A percentile compares a stretch with the other conserved stretches of the same genome.
These are phyloP conservation scores for Harrya chromipes DNA, from an alignment of 768 basidiomycete genomes.

Conservation along the genomic window DNA sequence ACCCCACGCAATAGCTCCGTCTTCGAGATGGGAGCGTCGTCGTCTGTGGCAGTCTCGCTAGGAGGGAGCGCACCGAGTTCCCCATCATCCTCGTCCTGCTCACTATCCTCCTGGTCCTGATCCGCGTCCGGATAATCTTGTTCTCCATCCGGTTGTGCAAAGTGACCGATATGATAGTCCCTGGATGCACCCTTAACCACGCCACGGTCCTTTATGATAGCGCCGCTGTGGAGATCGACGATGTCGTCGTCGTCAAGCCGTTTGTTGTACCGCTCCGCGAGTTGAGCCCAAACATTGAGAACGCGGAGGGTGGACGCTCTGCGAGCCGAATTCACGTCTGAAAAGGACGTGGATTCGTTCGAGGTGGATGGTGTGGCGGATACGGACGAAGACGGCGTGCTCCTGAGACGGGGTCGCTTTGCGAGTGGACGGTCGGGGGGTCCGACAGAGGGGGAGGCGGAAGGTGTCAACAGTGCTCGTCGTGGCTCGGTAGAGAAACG, in stretches of 20 bases:
- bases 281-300: constrained; percentile 59
- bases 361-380: constrained; percentile 34
- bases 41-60: constrained; percentile 22
- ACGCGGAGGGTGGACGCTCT: constrained; percentile 53
- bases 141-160: constrained; percentile 39
- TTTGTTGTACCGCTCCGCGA: constrained; percentile 65
- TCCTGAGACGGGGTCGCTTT: constrained; percentile 49
- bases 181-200: constrained; percentile 46
- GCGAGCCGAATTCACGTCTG: constrained; percentile 52
- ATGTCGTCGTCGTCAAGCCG: constrained; percentile 78
- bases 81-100: constrained; percentile 53
- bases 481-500: constrained; percentile 14
- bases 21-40: constrained; percentile 30
- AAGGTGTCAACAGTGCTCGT: constrained; percentile 22
- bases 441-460: constrained; percentile 27
- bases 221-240: constrained; percentile 58
- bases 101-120: constrained; percentile 44
- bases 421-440: constrained; percentile 39
- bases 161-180: constrained; percentile 50
- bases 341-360: constrained; percentile 24
- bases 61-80: constrained; percentile 55
- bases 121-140: constrained; percentile 38
- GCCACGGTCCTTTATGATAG: constrained; percentile 69
- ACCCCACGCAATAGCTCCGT: constrained; percentile 35
- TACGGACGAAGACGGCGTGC: constrained; percentile 43